Base-by-base conservation (phyloP, 192 early-diverging fungal genomes). In the Pilaira anomala region DNA sequence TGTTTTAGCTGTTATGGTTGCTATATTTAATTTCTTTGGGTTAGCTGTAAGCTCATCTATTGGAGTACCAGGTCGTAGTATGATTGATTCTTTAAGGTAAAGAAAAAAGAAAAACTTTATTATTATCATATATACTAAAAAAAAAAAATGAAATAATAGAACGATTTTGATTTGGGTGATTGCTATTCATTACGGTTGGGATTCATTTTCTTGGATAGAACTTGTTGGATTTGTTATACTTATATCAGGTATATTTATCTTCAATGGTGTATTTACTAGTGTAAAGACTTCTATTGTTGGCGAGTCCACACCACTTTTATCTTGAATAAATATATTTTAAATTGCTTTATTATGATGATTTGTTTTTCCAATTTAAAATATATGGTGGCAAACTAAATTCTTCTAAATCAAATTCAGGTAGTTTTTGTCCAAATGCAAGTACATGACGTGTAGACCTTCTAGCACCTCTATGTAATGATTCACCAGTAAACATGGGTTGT, bases 401-500 rank as follows among this genome's bases (percentile, higher is more conserved):
- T 16, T 42, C 25, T 14, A 52, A 29, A 0, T 56, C 55, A 22
- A 73, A 41, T 0, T 40, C 30, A 0, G 79, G 76, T 39, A 80
- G 53, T 25, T 68, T 76, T 13, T 69, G 63, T 22, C 79, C 79
- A 67, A 80, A 80, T 2, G 74, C 79, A 36, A 76, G 46, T 3
- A 74, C 71, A 7, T 73, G 71, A 1, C 79, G 53, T 2, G 60
- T 55, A 21, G 76, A 78, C 60, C 77, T 73, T 40, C 56, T 36
- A 36, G 39, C 22, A 42, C 56, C 56, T 22, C 8, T 22, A 11
- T 21, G 13, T 24, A 42, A 21, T 24, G 33, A 12, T 18, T 58
- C 21, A 14, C 56, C 40, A 3, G 40, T 36, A 18, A 55, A 55
- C 9, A 42, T 14, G n/a, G 33, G 39, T 24, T 58, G 39, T 14